A percentile compares a stretch with the other conserved stretches of the same genome.
phyloP scores from a whole-genome alignment of 306 rosid species.

The Pyrus bretschneideri region DNA sequence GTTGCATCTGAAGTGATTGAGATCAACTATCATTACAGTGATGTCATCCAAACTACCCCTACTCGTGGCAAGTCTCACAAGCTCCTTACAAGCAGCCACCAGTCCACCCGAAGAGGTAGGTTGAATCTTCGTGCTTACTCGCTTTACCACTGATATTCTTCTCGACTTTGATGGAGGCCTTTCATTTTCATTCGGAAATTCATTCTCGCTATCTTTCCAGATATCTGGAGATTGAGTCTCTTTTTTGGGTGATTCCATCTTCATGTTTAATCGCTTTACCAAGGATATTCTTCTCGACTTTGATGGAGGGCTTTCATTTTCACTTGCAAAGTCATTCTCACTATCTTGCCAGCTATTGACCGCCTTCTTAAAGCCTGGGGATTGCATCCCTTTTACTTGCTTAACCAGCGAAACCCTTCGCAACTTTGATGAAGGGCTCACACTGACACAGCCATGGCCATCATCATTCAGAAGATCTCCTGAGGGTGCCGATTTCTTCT shows the following conservation, averaged over 20 bases:
- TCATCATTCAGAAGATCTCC: slow-evolving; percentile 18
- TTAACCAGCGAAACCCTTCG: slow-evolving; percentile 43
- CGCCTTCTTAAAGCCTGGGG: slow-evolving; percentile 26
- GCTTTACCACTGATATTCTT: slow-evolving; percentile 38
- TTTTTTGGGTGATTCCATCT: slow-evolving; percentile 27
- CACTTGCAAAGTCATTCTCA: slow-evolving; percentile 30
- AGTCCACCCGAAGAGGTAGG: slow-evolving; percentile 17
- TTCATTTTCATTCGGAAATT: slow-evolving; percentile 35
- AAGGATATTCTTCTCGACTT: slow-evolving; percentile 44
- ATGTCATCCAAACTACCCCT: slow-evolving; percentile 61
- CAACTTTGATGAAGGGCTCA: slow-evolving; percentile 47
- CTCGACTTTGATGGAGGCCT: slow-evolving; percentile 41
- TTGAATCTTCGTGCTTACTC: slow-evolving; percentile 21
- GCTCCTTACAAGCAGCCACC: slow-evolving; percentile 60
- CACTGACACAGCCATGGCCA: slow-evolving; percentile 26
- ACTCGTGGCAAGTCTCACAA: slow-evolving; percentile 41
- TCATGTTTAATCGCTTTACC: slow-evolving; percentile 28
- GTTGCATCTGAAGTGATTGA: slow-evolving; percentile 29
- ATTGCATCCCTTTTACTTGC: slow-evolving; percentile 18
- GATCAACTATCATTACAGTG: slow-evolving; percentile 59
- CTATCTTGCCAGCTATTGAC: slow-evolving; percentile 13
- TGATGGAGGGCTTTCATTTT: slow-evolving; percentile 39
- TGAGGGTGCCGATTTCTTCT: slow-evolving; percentile 20
- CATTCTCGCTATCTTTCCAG: slow-evolving; percentile 24
- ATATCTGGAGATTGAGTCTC: slow-evolving; percentile 25